A percentile compares a stretch with the other conserved stretches of the same genome.
Conservation (phyloP, 2,329 filamentous ascomycete genomes). For the Calonectria hongkongensis region DNA sequence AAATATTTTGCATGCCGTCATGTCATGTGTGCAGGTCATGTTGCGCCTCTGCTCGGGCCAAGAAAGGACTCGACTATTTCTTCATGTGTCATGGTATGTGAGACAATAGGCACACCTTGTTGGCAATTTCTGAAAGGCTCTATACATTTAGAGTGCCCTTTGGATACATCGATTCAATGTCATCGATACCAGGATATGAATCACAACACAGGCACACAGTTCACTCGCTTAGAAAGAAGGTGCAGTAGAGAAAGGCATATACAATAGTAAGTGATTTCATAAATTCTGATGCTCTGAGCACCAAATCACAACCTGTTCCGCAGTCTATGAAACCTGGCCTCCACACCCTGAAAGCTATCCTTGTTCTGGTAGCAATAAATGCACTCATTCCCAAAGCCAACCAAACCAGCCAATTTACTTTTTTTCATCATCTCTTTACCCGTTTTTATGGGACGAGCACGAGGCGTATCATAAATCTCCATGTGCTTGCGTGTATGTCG, state of each 20-base stretch:
- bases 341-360: constrained; percentile 5
- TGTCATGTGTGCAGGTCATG: too few relatives aligned
- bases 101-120: too few relatives aligned
- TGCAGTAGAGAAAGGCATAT: neutral
- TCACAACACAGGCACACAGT: too few relatives aligned
- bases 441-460: constrained; percentile 22
- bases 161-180: too few relatives aligned
- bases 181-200: too few relatives aligned
- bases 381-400: constrained; percentile 26
- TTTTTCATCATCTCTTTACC: constrained; percentile 11
- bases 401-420: constrained; percentile 31
- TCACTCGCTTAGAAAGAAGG: too few relatives aligned
- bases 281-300: constrained; percentile 2
- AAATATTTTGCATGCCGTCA: too few relatives aligned
- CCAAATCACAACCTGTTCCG: constrained; percentile 22
- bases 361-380: constrained; percentile 23
- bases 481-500: constrained; percentile 33
- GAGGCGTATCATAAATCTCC: constrained; percentile 31
- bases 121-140: too few relatives aligned
- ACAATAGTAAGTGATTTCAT: neutral
- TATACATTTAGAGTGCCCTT: too few relatives aligned
- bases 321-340: constrained; percentile 30
- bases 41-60: too few relatives aligned
- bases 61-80: too few relatives aligned
- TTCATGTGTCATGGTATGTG: too few relatives aligned